Evolutionary conservation across 2,329 filamentous ascomycete genomes (phyloP), one percentile per base, ranked within the genome.

Genomic region (Pseudogymnoascus sp.): DNA sequence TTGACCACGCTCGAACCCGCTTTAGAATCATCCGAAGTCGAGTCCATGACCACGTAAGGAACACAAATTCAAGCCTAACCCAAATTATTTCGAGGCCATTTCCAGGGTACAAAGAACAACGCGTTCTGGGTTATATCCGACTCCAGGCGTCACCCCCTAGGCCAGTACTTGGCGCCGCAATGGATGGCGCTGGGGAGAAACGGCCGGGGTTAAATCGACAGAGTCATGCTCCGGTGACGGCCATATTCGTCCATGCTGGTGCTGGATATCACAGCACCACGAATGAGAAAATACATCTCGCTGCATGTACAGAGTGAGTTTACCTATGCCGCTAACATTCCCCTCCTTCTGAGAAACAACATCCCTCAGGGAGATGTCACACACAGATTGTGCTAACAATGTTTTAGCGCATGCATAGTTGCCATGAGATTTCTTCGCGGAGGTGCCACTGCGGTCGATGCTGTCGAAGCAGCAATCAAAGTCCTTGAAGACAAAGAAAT

Each of bases 231-330:
- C 60, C 14, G 67, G 77, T 86, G 8, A 86, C 86, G 63, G 92
- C 91, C 64, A 93, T 99, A 61, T 97, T 96, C 74, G 88, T 99
- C 49, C 95, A 99, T 75, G 95, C 93, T 38, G 95, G 95, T 35
- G 95, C 95, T 14, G 95, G 95, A 3, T 99, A 91, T 70, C 95
- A 99, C 74, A 97, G 92, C 72, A 80, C 84, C 23, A 84, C 89
- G 64, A 97, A 97, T 72, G 93, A 99, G 73, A 80, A 82, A 62
- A 81, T 90, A 38, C 95, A 99, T 72, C 83, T 99, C 8, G 81
- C 88, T 70, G 92, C 92, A 43, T 97, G 95, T 75, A 88, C 89
- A 71, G 88, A 93, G 93, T 97, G 80, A 76, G 91, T 80, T 28
- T 11, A 6, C 16, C 4, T 3, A 2, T 55, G 25, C n/a, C n/a